phyloP scores from a whole-genome alignment of 208 protist species.

The Endotrypanum monterogeii region DNA sequence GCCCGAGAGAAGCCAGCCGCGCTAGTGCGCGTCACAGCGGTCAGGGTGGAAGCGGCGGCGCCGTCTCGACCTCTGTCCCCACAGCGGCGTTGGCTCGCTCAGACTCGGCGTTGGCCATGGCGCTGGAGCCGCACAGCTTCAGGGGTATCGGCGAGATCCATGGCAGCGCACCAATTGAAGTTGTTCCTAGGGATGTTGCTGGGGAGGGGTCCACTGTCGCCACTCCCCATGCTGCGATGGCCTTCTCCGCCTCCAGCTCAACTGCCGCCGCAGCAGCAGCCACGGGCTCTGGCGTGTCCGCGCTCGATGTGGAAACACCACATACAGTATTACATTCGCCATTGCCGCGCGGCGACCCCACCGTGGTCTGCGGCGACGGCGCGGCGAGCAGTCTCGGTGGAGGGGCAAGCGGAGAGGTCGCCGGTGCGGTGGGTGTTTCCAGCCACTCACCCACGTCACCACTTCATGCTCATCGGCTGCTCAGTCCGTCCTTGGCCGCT shows the following conservation, averaged over 20 bases:
- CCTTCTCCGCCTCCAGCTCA: not conserved
- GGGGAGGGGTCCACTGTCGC: not conserved
- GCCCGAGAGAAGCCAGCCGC: not conserved
- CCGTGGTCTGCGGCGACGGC: not conserved
- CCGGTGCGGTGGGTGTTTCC: not conserved
- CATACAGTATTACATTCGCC: constrained; percentile 20
- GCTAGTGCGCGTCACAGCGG: not conserved
- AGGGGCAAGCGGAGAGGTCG: not conserved
- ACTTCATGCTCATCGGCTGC: constrained; percentile 1
- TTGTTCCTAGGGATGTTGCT: not conserved
- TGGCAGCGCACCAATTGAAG: not conserved
- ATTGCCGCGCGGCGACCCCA: constrained; percentile 8
- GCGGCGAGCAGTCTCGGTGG: not conserved
- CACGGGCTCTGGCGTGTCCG: not conserved
- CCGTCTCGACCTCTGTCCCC: not conserved
- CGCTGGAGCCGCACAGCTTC: not conserved
- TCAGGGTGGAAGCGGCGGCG: not conserved
- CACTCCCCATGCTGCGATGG: not conserved
- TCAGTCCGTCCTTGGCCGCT: constrained; percentile 30
- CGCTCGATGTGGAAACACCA: constrained; percentile 9
- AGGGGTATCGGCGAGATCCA: not conserved
- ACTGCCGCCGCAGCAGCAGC: not conserved
- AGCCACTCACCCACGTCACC: constrained; percentile 8
- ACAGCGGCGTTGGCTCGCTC: not conserved
- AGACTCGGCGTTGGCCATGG: not conserved